Evolutionary conservation across 2,329 filamentous ascomycete species (phyloP).

Genomic region (Aspergillus luchuensis): DNA sequence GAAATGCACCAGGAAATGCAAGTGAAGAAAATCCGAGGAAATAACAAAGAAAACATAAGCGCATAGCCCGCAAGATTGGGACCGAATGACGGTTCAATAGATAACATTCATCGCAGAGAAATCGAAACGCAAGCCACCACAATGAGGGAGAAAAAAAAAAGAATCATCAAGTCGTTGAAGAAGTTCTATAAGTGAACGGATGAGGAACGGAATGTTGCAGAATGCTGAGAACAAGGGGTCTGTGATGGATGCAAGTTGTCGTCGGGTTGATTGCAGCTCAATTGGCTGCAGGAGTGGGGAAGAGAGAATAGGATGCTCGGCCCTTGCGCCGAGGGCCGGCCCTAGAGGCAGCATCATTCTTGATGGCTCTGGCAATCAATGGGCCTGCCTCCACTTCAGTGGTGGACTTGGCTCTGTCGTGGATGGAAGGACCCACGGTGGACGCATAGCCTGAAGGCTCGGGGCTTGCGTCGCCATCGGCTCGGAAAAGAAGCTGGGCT

Average conservation of each 20-base stretch:
- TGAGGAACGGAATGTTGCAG: slow-evolving; percentile 10
- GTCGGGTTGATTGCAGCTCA: slow-evolving; percentile 4
- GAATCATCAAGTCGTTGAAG: slow-evolving; percentile 33
- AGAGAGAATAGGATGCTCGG: slow-evolving; percentile 48
- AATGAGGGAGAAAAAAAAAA: slow-evolving; percentile 13
- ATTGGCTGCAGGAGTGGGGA: slow-evolving; percentile 19
- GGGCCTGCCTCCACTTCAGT: slow-evolving; percentile 35
- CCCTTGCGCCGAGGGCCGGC: slow-evolving; percentile 36
- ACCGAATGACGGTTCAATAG: slow-evolving; percentile 20
- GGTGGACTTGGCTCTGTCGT: slow-evolving; percentile 42
- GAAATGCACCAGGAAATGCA: slow-evolving; percentile 28
- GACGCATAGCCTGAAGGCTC: slow-evolving; percentile 29
- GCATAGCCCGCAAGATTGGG: slow-evolving; percentile 10
- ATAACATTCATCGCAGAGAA: slow-evolving; percentile 20
- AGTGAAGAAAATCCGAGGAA: slow-evolving; percentile 11
- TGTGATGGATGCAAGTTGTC: neutral
- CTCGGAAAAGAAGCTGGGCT: slow-evolving; percentile 32
- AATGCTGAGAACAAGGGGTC: neutral
- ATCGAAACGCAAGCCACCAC: slow-evolving; percentile 12
- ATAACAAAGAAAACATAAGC: slow-evolving; percentile 13
- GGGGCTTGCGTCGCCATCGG: slow-evolving; percentile 29
- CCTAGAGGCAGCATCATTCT: slow-evolving; percentile 30
- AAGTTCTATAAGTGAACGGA: slow-evolving; percentile 20
- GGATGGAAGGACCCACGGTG: slow-evolving; percentile 24
- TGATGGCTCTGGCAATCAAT: slow-evolving; percentile 17